A percentile compares a stretch with the other conserved stretches of the same genome.
These are phyloP conservation scores for Cercospora sp. DNA, from an alignment of 2,329 filamentous ascomycete genomes.

Conservation along the genomic window DNA sequence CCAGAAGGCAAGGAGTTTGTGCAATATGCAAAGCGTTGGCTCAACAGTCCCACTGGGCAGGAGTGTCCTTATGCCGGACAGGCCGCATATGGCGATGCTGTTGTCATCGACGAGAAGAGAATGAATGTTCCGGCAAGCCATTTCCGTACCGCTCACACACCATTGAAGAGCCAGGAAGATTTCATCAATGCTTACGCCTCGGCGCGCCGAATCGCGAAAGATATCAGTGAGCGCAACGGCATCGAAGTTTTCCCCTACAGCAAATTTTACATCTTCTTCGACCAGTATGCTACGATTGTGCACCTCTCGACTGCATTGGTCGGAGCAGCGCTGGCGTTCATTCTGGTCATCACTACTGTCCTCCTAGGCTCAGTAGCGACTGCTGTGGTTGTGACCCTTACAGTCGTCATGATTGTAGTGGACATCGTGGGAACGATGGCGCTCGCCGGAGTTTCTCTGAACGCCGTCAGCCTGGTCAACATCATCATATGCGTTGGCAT, in stretches of 20 bases:
- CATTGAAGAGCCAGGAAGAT: slow-evolving; percentile 82
- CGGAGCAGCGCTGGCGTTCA: slow-evolving; percentile 79
- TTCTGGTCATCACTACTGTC: slow-evolving; percentile 75
- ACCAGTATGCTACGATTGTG: slow-evolving; percentile 89
- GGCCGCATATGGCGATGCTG: slow-evolving; percentile 80
- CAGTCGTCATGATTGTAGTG: slow-evolving; percentile 88
- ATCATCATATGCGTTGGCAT: slow-evolving; percentile 97
- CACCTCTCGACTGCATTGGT: slow-evolving; percentile 76
- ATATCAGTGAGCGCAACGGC: slow-evolving; percentile 71
- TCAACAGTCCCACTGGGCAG: slow-evolving; percentile 74
- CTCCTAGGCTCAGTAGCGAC: slow-evolving; percentile 84
- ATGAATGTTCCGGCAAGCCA: slow-evolving; percentile 77
- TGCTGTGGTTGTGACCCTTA: slow-evolving; percentile 76
- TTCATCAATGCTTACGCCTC: slow-evolving; percentile 90
- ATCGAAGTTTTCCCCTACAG: slow-evolving; percentile 94
- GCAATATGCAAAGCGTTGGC: slow-evolving; percentile 79
- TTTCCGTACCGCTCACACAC: slow-evolving; percentile 87
- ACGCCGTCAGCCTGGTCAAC: slow-evolving; percentile 93
- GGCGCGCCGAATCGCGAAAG: slow-evolving; percentile 80
- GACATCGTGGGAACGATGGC: slow-evolving; percentile 97
- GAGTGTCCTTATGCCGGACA: slow-evolving; percentile 86
- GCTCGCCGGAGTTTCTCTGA: slow-evolving; percentile 81
- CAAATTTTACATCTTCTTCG: slow-evolving; percentile 98
- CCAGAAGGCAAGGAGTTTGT: slow-evolving; percentile 91
- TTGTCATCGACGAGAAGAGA: slow-evolving; percentile 71